phyloP scores from a whole-genome alignment of 768 basidiomycete species.

The Fomitopsis pulvina region DNA sequence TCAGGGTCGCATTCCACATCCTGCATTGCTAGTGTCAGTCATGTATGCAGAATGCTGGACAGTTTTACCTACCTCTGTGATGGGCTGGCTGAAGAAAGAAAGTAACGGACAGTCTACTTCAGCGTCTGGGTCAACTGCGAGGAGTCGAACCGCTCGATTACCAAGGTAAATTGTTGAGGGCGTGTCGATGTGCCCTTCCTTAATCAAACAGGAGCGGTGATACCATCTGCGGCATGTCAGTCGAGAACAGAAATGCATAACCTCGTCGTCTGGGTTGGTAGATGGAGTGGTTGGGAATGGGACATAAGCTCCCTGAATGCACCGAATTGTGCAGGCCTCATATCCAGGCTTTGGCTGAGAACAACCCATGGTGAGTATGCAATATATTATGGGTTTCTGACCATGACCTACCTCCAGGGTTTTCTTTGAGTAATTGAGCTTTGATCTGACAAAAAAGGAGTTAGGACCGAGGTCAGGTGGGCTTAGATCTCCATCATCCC shows the following conservation, averaged over 20 bases:
- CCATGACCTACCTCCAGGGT: slow-evolving; percentile 9
- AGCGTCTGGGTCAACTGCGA: slow-evolving; percentile 13
- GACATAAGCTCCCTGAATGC: background rate
- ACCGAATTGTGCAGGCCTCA: background rate
- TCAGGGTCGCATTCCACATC: no score
- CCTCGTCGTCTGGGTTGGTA: background rate
- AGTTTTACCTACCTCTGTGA: background rate
- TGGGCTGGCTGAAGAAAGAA: slow-evolving; percentile 6
- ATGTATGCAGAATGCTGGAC: background rate
- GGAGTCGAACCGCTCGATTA: slow-evolving; percentile 11
- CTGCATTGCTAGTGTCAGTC: background rate
- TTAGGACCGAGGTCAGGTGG: slow-evolving; percentile 6
- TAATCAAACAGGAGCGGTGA: slow-evolving; percentile 8
- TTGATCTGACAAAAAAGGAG: slow-evolving; percentile 8
- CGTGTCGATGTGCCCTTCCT: background rate
- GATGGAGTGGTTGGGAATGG: slow-evolving; percentile 4
- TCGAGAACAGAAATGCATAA: slow-evolving; percentile 17
- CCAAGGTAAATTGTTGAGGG: background rate
- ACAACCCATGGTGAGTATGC: background rate
- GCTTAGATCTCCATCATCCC: slow-evolving; percentile 11
- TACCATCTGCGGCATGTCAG: slow-evolving; percentile 15
- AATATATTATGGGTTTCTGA: slow-evolving; percentile 1
- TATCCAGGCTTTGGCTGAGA: background rate
- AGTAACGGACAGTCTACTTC: slow-evolving; percentile 5
- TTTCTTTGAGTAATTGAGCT: background rate